A percentile compares a stretch with the other conserved stretches of the same genome.
Conservation (phyloP, 2,329 filamentous ascomycete species). For the Cladosporium sp. region DNA sequence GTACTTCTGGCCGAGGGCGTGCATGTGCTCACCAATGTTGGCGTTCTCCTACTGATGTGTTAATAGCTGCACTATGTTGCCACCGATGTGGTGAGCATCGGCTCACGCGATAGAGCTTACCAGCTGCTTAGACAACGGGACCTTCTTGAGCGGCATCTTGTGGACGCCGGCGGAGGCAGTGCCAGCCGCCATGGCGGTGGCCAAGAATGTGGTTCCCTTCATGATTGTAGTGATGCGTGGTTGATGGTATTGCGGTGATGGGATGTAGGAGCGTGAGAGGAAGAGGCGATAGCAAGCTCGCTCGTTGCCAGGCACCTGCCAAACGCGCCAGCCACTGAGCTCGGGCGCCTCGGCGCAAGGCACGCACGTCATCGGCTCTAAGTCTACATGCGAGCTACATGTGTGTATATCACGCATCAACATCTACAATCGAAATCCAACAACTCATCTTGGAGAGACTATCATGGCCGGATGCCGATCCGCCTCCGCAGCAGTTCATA, state of each 20-base stretch:
- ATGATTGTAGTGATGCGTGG: slow-evolving; percentile 46
- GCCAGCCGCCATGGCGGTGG: slow-evolving; percentile 67
- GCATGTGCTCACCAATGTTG: slow-evolving; percentile 76
- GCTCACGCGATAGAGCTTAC: slow-evolving; percentile 51
- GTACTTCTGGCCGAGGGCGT: slow-evolving; percentile 90
- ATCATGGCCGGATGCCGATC: no score
- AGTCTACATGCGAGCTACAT: no score
- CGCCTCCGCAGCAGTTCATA: no score
- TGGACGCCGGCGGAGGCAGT: slow-evolving; percentile 81
- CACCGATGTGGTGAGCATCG: slow-evolving; percentile 35
- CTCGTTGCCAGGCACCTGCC: neutral
- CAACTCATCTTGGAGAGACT: no score
- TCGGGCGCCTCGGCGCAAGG: neutral
- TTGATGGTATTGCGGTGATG: slow-evolving; percentile 1
- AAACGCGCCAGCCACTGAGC: slow-evolving; percentile 2
- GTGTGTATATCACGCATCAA: no score
- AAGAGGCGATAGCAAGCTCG: neutral
- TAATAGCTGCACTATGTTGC: slow-evolving; percentile 50
- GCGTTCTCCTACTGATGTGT: slow-evolving; percentile 58
- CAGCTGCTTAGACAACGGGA: slow-evolving; percentile 86
- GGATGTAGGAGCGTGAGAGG: neutral
- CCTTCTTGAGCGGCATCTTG: slow-evolving; percentile 89
- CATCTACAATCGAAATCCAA: no score
- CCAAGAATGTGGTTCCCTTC: slow-evolving; percentile 80
- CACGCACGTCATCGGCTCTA: neutral